These are phyloP conservation scores for Trichosporon ovoides DNA, from an alignment of 1,284 basidiomycete species.

Conservation along the genomic window DNA sequence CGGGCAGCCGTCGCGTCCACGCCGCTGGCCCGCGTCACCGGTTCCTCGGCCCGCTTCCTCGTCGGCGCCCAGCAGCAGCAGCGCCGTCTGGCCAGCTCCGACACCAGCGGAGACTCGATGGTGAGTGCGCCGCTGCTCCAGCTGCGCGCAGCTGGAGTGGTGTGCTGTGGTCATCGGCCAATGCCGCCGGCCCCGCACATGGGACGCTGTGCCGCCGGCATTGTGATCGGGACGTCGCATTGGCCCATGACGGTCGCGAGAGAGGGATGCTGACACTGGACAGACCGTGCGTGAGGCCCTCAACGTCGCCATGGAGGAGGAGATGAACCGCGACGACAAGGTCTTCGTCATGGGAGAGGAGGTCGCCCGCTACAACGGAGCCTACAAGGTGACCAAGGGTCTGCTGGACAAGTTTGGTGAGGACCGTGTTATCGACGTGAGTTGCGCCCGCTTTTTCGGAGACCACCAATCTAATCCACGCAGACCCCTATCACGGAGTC, in stretches of 20 bases:
- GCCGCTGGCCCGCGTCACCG: slow-evolving; percentile 38
- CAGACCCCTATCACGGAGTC: slow-evolving; percentile 92
- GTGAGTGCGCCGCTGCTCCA: slow-evolving; percentile 27
- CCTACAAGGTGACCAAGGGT: slow-evolving; percentile 99
- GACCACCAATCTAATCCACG: neutral
- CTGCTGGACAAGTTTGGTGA: slow-evolving; percentile 99
- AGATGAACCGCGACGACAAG: slow-evolving; percentile 92
- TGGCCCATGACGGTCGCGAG: too few species aligned
- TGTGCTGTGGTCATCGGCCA: neutral
- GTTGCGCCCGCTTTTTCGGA: slow-evolving; percentile 17
- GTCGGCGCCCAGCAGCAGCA: slow-evolving; percentile 26
- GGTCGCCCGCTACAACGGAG: slow-evolving; percentile 98
- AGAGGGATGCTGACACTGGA: neutral
- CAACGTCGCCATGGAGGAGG: slow-evolving; percentile 98
- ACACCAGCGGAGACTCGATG: slow-evolving; percentile 40
- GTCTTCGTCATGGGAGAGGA: slow-evolving; percentile 98
- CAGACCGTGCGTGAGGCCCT: slow-evolving; percentile 99
- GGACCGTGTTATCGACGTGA: slow-evolving; percentile 86
- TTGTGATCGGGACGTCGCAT: neutral
- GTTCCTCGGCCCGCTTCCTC: slow-evolving; percentile 30
- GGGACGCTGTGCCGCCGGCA: slow-evolving; percentile 12
- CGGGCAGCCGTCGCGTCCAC: slow-evolving; percentile 40
- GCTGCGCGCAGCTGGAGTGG: neutral
- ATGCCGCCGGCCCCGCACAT: slow-evolving; percentile 13
- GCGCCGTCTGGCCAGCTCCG: slow-evolving; percentile 35